Evolutionary conservation across 805 yeast species (phyloP), one percentile per base, ranked within the genome.

Genomic region (Yamadazyma olivae): DNA sequence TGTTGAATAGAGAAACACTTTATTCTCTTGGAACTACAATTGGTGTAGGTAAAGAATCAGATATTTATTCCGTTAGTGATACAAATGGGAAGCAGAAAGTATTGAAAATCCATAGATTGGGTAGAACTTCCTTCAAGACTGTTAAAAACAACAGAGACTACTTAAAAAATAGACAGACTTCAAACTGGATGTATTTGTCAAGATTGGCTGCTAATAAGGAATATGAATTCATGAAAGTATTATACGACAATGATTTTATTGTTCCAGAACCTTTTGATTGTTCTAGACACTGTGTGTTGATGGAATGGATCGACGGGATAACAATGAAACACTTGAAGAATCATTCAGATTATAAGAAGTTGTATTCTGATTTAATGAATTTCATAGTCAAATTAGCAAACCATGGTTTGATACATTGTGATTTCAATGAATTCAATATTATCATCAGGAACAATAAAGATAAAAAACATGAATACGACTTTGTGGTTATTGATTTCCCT

Each of bases 41-140:
- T 48, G 99, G 98, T 41, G 96, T 93, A 34, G 99, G 99, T 51
- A 93, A 93, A 56, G 99, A 93, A 61, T 89, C 97, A 3, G 99
- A 93, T 64, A 90, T 93, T 51, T 88, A 83, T 58, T 74, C 90
- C 9, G 90, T 85, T 1, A 79, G 82, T 39, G 90, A 83, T 51
- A 65, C 71, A 9, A 54, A 73, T 15, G 93, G 91, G 1, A 45
- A 43, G 14, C 75, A 77, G 35, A 75, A 77, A 49, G 96, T 90
- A 13, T 63, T 93, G 54, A 93, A 93, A 59, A 83, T 93, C 25
- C 97, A 90, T 61, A 75, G 99, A 47, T 70, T 93, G 40, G 99
- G 99, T 22, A 78, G 99, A 56, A 85, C 91, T 1, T 89, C 97
- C 4, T 93, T 93, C 64, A 77, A 83, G 46, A 84, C 95, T 0